phyloP scores from a whole-genome alignment of 2,329 filamentous ascomycete genomes.

The Grosmannia serpens region DNA sequence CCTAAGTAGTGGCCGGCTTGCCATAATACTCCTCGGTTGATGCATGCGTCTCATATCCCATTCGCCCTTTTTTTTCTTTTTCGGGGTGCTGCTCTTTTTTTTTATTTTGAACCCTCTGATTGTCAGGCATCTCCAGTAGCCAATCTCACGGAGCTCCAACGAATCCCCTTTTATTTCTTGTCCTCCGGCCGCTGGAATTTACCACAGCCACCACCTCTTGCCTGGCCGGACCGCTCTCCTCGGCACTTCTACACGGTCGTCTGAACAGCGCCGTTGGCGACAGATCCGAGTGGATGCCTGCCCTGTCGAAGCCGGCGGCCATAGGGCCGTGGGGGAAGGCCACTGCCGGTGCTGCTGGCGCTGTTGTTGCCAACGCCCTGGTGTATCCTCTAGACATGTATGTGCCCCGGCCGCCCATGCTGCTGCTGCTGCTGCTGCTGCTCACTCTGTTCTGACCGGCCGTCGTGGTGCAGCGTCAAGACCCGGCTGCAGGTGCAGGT shows the following conservation, averaged over 20 bases:
- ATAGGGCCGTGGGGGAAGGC: constrained; percentile 90
- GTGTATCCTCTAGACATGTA: constrained; percentile 97
- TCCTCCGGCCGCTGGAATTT: background rate
- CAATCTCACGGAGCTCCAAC: background rate
- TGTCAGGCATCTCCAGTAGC: background rate
- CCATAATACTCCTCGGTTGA: background rate
- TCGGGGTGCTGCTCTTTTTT: background rate
- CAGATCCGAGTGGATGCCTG: constrained; percentile 30
- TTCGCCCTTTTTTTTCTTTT: background rate
- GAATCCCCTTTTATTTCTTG: background rate
- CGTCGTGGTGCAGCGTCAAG: constrained; percentile 59
- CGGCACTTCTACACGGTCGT: background rate
- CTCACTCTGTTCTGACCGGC: constrained; percentile 7
- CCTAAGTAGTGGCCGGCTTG: background rate
- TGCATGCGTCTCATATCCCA: background rate
- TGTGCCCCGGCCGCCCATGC: constrained; percentile 20
- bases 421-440: constrained; percentile 2
- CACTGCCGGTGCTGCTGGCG: constrained; percentile 82
- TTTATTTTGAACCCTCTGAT: background rate
- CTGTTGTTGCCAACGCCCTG: constrained; percentile 85
- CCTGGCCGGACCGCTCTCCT: background rate
- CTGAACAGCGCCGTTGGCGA: background rate
- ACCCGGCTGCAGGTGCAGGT: constrained; percentile 93
- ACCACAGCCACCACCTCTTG: background rate
- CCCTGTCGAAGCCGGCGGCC: constrained; percentile 51